Evolutionary conservation across 108 stramenopile species (phyloP), one percentile per base, ranked within the genome.

Genomic region (Ochromonas danica): DNA sequence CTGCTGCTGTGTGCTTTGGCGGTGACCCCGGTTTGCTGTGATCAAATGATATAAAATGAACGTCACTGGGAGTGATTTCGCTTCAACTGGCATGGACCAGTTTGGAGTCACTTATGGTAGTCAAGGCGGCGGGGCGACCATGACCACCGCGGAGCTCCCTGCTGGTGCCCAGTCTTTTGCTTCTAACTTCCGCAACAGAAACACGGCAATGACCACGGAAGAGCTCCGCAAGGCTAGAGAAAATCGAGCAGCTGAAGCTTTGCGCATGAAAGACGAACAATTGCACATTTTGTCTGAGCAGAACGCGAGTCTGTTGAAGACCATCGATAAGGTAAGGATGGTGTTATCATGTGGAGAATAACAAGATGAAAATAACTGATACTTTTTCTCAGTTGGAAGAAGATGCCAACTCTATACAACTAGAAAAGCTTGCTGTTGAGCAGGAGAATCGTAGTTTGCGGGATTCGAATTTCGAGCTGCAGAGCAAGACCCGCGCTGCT

Each of bases 211-310:
- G 67, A 75, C 83, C 0, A 77, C 40, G 3, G 83, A 83, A 14
- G 81, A 85, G 63, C 10, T 88, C 63, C 35, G 79, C 62, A 51
- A 74, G 84, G 30, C 83, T 74, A 61, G 89, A 45, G 88, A 89
- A 77, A 79, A 87, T 30, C 83, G 90, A 38, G 88, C 89, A 40
- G 87, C 85, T 40, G 90, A 91, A 40, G 90, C 90, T 0, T 67
- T 90, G 43, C 85, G 81, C 43, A 91, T 92, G 89, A 93, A 92
- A 62, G 92, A 93, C 51, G 90, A 92, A 74, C 91, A 91, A 74
- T 62, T 90, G 61, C 84, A 90, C 25, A 90, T 93, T 39, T 84
- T 92, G 6, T 81, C 89, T 22, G 88, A 90, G 45, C 91, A 93
- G 83, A 93, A 93, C 61, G 88, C 72, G 31, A 78, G 86, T 62